Evolutionary conservation across 164 flowering plant species (phyloP).

Genomic region (Liriodendron chinense): DNA sequence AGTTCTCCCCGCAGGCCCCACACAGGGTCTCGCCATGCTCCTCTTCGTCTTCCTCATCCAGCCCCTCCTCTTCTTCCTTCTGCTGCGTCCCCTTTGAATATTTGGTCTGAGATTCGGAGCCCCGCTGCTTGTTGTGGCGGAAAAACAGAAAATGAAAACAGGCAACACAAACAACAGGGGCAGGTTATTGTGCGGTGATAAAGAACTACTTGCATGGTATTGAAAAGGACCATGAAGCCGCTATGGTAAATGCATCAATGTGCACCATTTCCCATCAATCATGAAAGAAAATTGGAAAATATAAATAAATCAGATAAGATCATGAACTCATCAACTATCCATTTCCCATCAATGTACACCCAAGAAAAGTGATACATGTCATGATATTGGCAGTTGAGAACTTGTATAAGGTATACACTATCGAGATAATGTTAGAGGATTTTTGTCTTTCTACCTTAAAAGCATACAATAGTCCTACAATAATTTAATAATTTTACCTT

Average conservation of each 20-base stretch:
- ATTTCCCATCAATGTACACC: background rate
- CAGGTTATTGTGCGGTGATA: background rate
- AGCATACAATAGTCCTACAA: no score
- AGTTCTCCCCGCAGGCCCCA: constrained; percentile 79
- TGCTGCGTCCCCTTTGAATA: constrained; percentile 28
- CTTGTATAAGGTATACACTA: no score
- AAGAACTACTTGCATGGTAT: background rate
- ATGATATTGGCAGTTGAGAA: no score
- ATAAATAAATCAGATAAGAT: no score
- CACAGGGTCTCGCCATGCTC: constrained; percentile 82
- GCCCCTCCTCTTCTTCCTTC: constrained; percentile 60
- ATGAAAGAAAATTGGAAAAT: no score
- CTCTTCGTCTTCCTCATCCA: constrained; percentile 60
- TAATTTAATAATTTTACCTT: no score
- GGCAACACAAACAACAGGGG: background rate
- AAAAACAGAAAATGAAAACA: background rate
- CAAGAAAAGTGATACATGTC: no score
- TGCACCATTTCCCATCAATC: background rate
- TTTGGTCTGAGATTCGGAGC: constrained; percentile 45
- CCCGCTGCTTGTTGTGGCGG: background rate
- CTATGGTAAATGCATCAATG: background rate
- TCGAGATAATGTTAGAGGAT: no score
- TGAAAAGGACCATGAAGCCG: background rate
- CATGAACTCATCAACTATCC: background rate
- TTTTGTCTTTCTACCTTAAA: no score